Evolutionary conservation across 176 grass and related monocot species (phyloP), one percentile per base, ranked within the genome.

Genomic region (Zea luxurians): DNA sequence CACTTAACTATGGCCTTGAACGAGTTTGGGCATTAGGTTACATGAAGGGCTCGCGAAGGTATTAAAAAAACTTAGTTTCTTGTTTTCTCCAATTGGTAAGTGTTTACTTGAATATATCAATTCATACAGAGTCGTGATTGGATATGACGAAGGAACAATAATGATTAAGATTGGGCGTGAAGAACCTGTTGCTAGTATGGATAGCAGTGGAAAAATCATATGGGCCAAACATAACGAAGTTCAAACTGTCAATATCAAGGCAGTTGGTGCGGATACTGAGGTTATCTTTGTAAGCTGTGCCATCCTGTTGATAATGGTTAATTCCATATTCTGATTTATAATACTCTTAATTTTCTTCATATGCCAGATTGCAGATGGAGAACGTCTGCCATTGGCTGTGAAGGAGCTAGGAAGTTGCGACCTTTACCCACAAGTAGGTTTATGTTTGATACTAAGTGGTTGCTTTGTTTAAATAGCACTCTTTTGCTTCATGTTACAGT

Each of bases 161-260:
- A 93, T 93, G 91, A 87, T 93, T 66, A 90, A 93, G 44, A 83
- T 93, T 88, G 91, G 87, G 11, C 84, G 72, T 70, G 87, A 93
- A 90, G 84, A 49, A 45, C 86, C 90, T n/a, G 84, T 89, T 78
- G 90, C 84, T 71, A 89, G 87, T 70, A 90, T 89, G 87, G 84
- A 93, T 47, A 90, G 64, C 66, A 87, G 80, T 55, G 90, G 81
- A 4, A 93, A 87, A 84, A 93, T 93, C 71, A 82, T 90, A 82
- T 89, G 84, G 87, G 81, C 87, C 4, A 93, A 93, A 45, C 90
- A 93, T 76, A 97, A 93, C n/a, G 93, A 97, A 82, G 84, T 97
- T 45, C 93, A 97, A 73, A 97, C 93, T 10, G 88, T 97, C 37
- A 97, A 97, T 83, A 97, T 97, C 68, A 97, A 97, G 80, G 27